Percentiles rank a stretch among this genome's conserved stretches.
These are phyloP conservation scores for Gynandropsis gynandra DNA, from an alignment of 345 rosid species.

Conservation along the genomic window DNA sequence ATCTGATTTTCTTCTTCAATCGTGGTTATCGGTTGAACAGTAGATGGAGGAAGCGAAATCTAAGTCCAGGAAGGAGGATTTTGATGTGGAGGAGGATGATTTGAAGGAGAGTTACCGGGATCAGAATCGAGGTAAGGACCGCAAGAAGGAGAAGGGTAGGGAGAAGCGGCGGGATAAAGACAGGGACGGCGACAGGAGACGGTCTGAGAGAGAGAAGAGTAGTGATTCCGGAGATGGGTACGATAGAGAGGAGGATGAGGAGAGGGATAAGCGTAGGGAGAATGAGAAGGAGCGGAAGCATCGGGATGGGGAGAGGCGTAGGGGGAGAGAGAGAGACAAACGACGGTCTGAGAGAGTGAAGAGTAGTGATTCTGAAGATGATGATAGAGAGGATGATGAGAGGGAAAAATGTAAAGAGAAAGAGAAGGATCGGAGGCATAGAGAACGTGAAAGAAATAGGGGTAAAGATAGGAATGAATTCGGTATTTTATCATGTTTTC, in stretches of 20 bases:
- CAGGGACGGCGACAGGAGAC: conserved; percentile 26
- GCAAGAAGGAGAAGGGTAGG: conserved; percentile 43
- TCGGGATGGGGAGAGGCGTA: conserved; percentile 33
- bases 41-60: conserved; percentile 24
- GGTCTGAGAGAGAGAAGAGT: conserved; percentile 44
- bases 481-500: too few relatives aligned
- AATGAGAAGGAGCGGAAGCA: conserved; percentile 36
- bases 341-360: conserved; percentile 43
- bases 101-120: conserved; percentile 47
- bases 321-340: conserved; percentile 21
- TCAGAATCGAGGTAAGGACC: conserved; percentile 40
- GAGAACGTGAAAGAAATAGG: conserved; percentile 31
- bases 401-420: conserved; percentile 34
- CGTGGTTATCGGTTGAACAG: conserved; percentile 6
- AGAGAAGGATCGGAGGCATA: conserved; percentile 30
- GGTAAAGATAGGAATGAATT: conserved; percentile 26
- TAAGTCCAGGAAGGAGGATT: conserved; percentile 15
- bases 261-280: conserved; percentile 34
- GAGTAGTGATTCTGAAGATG: conserved; percentile 44
- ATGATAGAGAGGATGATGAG: conserved; percentile 32
- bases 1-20: conserved; percentile 4
- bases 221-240: conserved; percentile 43
- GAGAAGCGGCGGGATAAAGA: conserved; percentile 38
- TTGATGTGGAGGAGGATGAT: conserved; percentile 31
- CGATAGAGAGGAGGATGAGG: conserved; percentile 37